Evolutionary conservation across 305 asterid species (phyloP), one percentile per base, ranked within the genome.

Genomic region (Ilex paraguariensis): DNA sequence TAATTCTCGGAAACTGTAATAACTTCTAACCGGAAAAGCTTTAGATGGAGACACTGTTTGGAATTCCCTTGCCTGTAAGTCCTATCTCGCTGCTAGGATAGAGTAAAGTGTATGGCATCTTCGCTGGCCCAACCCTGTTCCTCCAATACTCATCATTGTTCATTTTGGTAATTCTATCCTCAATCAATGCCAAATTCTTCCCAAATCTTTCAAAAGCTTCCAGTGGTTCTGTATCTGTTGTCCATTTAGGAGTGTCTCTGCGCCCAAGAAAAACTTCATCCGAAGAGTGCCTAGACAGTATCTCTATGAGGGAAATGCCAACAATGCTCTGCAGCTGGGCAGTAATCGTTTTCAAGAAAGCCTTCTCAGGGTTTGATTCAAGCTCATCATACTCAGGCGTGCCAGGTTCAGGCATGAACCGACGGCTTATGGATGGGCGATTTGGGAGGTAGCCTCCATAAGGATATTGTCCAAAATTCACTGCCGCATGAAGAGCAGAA

Each of bases 401-500:
- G 32, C 81, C 83, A 0, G 65, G 62, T 59, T 85, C 81, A 3
- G 97, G 97, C 66, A 91, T 80, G 75, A 91, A 67, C 13, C 87
- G 69, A 1, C 98, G 82, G 74, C 95, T 88, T n/a, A 77, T 66
- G 2, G 90, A 61, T 0, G 95, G 98, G 5, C 93, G 92, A 65
- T 87, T 89, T 9, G 90, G 90, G 40, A 74, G 70, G 72, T 85
- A 87, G 46, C 98, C 98, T 14, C 80, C 95, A 33, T 82, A 91
- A 59, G 92, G 86, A 71, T 86, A 88, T 73, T 85, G 95, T 13
- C 96, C 96, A 31, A 88, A 91, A 70, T 91, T 84, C 39, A 87
- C 79, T 6, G 97, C 96, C n/a, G 95, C 98, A n/a, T 91, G 98
- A 48, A 88, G 89, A 28, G 97, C 95, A 13, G 98, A 91, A 13